Evolutionary conservation across 257 asterid genomes (phyloP), one percentile per base, ranked within the genome.

Genomic region (Asclepias syriaca): DNA sequence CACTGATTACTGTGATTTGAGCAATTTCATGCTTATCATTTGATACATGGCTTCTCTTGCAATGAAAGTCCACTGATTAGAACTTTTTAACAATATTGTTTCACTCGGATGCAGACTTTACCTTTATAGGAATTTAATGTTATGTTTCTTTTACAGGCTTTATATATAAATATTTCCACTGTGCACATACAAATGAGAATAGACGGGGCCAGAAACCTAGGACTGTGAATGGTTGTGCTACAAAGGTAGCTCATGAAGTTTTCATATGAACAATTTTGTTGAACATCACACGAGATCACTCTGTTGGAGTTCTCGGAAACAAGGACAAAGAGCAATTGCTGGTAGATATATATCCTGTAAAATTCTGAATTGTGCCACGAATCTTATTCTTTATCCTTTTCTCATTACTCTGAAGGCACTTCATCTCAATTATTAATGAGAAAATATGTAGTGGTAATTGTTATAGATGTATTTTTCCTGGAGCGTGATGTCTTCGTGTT

Each of bases 241-340:
- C 69, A 21, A 72, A 77, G 68, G 71, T 51, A 80, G 87, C 74
- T 57, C 66, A 34, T 74, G 71, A 65, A 69, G 78, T 77, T 68
- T 65, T 11, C 67, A 37, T 77, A 71, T 65, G 68, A 66, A 45
- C 82, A 78, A 80, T 72, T 82, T 80, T 84, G 80, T 65, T 81
- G 81, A 75, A 70, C 63, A 72, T 71, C 32, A 32, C 72, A 29
- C 74, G 13, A 61, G 43, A 53, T 71, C 75, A 69, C 64, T 64
- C 72, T 50, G 22, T 67, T 67, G 57, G 63, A 11, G 71, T 24
- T 40, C 67, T 69, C 59, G 27, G 43, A 80, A 68, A 40, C 68
- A 61, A 63, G 57, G 72, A 64, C 39, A 57, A 51, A 39, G 24
- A 56, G 64, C 68, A 51, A 12, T 46, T 66, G 56, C 18, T 21